phyloP scores from a whole-genome alignment of 257 asterid species.

The Hygrophila difformis region DNA sequence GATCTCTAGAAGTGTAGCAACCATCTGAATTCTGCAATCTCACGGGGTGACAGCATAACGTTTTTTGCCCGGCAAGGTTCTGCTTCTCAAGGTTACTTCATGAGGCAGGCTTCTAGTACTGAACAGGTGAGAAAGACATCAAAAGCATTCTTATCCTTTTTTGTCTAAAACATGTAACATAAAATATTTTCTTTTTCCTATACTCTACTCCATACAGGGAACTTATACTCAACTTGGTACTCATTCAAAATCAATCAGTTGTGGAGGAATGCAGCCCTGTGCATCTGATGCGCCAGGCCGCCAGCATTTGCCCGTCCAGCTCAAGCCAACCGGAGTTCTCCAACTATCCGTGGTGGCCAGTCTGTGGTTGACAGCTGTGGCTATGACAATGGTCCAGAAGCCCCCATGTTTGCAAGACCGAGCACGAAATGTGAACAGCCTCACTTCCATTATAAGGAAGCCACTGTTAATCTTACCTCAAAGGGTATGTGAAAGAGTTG shows the following conservation, averaged over 20 bases:
- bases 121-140: conserved; percentile 31
- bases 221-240: conserved; percentile 18
- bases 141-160: background rate
- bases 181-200: background rate
- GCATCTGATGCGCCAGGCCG: conserved; percentile 36
- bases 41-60: conserved; percentile 58
- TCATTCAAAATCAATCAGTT: conserved; percentile 27
- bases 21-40: conserved; percentile 33
- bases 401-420: conserved; percentile 57
- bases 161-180: background rate
- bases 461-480: conserved; percentile 16
- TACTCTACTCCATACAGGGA: conserved; percentile 47
- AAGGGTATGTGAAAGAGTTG: conserved; percentile 26
- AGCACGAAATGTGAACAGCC: conserved; percentile 11
- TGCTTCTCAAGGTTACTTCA: conserved; percentile 47
- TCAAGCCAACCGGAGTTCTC: conserved; percentile 14
- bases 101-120: conserved; percentile 53
- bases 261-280: conserved; percentile 13
- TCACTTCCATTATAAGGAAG: conserved; percentile 20
- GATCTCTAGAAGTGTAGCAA: conserved; percentile 54
- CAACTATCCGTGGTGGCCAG: conserved; percentile 19
- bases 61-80: conserved; percentile 71
- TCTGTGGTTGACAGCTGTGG: conserved; percentile 23
- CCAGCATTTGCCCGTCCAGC: conserved; percentile 64
- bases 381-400: conserved; percentile 23